Conservation (phyloP, 2,329 filamentous ascomycete genomes). For the Neofusicoccum sp. region DNA sequence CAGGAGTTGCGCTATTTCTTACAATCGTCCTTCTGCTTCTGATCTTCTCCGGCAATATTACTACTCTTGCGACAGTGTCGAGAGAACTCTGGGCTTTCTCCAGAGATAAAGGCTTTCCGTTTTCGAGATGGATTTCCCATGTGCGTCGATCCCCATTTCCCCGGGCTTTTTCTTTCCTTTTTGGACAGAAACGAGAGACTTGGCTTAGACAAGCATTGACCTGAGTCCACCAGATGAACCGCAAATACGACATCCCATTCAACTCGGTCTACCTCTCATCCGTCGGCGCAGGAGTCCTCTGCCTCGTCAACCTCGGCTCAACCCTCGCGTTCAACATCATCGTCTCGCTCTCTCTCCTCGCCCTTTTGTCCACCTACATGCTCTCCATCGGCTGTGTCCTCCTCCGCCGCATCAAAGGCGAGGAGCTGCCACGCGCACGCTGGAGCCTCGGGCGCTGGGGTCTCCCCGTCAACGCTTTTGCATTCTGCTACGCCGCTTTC, state of each 20-base stretch:
- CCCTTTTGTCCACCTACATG: slow-evolving; percentile 24
- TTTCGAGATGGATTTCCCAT: slow-evolving; percentile 21
- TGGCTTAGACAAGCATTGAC: background rate
- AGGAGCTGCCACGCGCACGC: slow-evolving; percentile 14
- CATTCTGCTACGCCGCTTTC: slow-evolving; percentile 20
- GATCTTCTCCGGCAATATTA: slow-evolving; percentile 24
- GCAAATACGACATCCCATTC: slow-evolving; percentile 21
- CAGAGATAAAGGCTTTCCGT: slow-evolving; percentile 25
- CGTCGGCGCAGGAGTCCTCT: slow-evolving; percentile 38
- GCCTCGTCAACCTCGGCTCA: slow-evolving; percentile 51
- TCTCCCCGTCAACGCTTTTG: slow-evolving; percentile 22
- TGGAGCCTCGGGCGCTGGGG: slow-evolving; percentile 22
- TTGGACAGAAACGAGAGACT: background rate
- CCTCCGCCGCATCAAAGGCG: slow-evolving; percentile 10
- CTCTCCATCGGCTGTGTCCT: slow-evolving; percentile 24
- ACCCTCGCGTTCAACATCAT: slow-evolving; percentile 45
- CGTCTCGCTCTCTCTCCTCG: slow-evolving; percentile 21
- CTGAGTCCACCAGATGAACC: slow-evolving; percentile 18
- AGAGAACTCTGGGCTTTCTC: slow-evolving; percentile 27
- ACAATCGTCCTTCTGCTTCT: slow-evolving; percentile 23
- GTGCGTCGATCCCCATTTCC: background rate
- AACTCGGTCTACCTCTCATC: slow-evolving; percentile 25
- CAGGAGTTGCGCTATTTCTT: slow-evolving; percentile 20
- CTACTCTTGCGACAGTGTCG: slow-evolving; percentile 24
- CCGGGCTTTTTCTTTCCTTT: background rate